These are phyloP conservation scores for Microsporum audouinii DNA, from an alignment of 2,329 filamentous ascomycete genomes.

Conservation along the genomic window DNA sequence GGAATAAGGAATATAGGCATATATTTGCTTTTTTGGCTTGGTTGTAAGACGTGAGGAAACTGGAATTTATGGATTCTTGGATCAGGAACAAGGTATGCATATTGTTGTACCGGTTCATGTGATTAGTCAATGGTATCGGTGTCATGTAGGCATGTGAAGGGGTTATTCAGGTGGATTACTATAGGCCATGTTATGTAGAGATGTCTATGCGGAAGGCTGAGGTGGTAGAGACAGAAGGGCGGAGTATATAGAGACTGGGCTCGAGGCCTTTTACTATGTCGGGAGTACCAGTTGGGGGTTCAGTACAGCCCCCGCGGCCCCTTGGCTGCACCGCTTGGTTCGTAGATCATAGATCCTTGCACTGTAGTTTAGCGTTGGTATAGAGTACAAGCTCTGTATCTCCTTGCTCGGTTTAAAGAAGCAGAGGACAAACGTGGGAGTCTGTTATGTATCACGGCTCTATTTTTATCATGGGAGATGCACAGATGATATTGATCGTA, in stretches of 20 bases:
- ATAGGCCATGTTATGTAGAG: neutral
- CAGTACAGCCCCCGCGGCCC: neutral
- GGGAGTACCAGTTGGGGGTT: neutral
- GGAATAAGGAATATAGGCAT: neutral
- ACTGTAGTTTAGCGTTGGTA: neutral
- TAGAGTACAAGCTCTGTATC: neutral
- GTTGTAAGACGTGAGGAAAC: neutral
- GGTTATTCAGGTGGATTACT: neutral
- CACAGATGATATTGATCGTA: neutral
- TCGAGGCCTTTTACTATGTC: no score
- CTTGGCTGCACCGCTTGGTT: neutral
- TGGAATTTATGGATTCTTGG: neutral
- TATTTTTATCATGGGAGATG: neutral
- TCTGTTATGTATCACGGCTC: neutral
- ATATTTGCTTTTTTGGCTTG: neutral
- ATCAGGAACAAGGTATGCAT: constrained; percentile 2
- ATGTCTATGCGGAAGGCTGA: neutral
- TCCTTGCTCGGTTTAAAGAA: neutral
- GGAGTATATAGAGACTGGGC: neutral
- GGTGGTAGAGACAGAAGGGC: neutral
- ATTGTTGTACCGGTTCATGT: neutral
- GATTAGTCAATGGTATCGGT: constrained; percentile 2
- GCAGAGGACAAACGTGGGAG: neutral
- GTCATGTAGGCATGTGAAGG: neutral
- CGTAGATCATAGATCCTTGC: constrained; percentile 2